Evolutionary conservation across 225 moss, liverwort and hornwort species (phyloP).

Genomic region (Anthoceros angustus): DNA sequence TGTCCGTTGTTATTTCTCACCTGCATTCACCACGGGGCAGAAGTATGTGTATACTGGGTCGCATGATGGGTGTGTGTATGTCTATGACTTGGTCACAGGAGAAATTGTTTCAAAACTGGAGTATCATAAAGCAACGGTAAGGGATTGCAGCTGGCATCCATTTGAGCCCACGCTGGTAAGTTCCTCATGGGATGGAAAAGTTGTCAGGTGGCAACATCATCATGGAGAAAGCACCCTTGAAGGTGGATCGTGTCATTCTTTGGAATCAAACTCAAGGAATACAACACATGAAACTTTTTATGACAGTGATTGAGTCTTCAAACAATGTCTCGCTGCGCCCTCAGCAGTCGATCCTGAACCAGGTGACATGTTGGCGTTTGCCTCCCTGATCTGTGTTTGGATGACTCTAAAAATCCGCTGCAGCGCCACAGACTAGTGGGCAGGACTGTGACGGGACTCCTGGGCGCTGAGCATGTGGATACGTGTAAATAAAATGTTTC

Average conservation of each 20-base stretch:
- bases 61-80: slow-evolving; percentile 61
- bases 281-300: not conserved
- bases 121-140: slow-evolving; percentile 50
- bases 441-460: too few relatives aligned
- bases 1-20: slow-evolving; percentile 91
- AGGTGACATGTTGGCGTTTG: too few relatives aligned
- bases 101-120: slow-evolving; percentile 26
- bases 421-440: too few relatives aligned
- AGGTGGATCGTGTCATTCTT: not conserved
- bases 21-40: slow-evolving; percentile 75
- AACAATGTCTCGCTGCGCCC: not conserved
- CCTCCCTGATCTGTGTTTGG: too few relatives aligned
- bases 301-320: not conserved
- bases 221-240: slow-evolving; percentile 31
- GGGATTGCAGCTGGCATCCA: slow-evolving; percentile 97
- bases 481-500: too few relatives aligned
- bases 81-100: slow-evolving; percentile 70
- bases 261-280: not conserved
- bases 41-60: slow-evolving; percentile 91
- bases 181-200: slow-evolving; percentile 70
- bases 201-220: slow-evolving; percentile 74
- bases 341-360: too few relatives aligned
- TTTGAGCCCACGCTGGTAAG: slow-evolving; percentile 63
- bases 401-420: too few relatives aligned
- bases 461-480: too few relatives aligned